phyloP scores from a whole-genome alignment of 108 stramenopile species.

The Stephanodiscus minutulus region DNA sequence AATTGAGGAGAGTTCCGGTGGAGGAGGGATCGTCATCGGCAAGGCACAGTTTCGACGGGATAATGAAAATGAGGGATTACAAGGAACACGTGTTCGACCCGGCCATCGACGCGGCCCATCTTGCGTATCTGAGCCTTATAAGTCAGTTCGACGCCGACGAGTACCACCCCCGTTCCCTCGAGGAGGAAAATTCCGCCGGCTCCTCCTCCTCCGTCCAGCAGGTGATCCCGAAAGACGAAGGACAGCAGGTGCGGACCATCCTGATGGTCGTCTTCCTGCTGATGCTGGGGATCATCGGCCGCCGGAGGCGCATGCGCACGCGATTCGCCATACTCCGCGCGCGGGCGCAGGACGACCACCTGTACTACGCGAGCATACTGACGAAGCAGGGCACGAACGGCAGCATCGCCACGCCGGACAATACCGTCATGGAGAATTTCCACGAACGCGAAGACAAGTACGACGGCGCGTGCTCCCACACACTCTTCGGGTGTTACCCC shows the following conservation, averaged over 20 bases:
- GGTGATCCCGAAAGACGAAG: constrained; percentile 34
- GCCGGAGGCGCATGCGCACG: constrained; percentile 83
- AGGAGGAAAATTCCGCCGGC: constrained; percentile 23
- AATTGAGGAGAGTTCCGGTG: not conserved
- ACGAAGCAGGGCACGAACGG: constrained; percentile 34
- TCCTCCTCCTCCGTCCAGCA: no score
- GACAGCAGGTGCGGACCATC: constrained; percentile 50
- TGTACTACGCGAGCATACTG: constrained; percentile 74
- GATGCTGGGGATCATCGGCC: constrained; percentile 73
- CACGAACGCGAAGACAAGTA: constrained; percentile 73
- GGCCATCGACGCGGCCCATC: constrained; percentile 42
- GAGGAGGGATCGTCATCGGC: not conserved
- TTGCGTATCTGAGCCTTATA: constrained; percentile 51
- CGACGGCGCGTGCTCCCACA: constrained; percentile 88
- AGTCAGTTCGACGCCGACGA: constrained; percentile 36
- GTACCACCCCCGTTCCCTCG: constrained; percentile 26
- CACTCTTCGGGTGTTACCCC: constrained; percentile 87
- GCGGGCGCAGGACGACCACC: constrained; percentile 83
- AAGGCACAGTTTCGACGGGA: constrained; percentile 59
- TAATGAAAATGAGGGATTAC: constrained; percentile 78
- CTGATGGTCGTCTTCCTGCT: constrained; percentile 68
- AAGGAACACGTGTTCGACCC: constrained; percentile 73
- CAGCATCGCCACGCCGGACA: constrained; percentile 55
- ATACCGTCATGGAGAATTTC: constrained; percentile 52
- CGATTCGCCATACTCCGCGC: constrained; percentile 73